Percentiles rank a stretch among this genome's conserved stretches.
Conservation (phyloP, 225 moss, liverwort and hornwort species). For the Physcomitrium patens region DNA sequence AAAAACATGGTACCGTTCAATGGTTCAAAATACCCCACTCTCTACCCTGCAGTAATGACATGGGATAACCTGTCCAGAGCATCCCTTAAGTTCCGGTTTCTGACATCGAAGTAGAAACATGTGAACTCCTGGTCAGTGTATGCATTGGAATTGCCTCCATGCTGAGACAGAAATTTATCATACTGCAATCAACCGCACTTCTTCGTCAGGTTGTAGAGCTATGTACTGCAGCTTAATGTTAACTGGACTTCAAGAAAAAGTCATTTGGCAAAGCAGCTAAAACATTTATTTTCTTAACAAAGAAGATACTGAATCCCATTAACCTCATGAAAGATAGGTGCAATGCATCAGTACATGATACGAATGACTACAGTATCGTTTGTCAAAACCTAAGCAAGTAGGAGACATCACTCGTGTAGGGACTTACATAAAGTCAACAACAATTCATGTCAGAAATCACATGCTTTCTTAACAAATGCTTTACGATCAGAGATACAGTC, state of each 20-base stretch:
- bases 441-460: conserved; percentile 2
- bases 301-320: conserved; percentile 4
- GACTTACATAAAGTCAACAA: conserved; percentile 1
- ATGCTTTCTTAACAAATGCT: background rate
- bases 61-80: conserved; percentile 54
- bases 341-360: background rate
- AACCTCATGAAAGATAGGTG: background rate
- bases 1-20: background rate
- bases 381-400: background rate
- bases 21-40: background rate
- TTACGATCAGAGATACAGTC: conserved; percentile 1
- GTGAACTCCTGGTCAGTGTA: conserved; percentile 68
- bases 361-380: background rate
- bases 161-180: conserved; percentile 50
- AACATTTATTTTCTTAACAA: background rate
- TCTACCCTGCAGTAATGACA: conserved; percentile 3
- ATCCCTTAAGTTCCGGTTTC: conserved; percentile 51
- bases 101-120: conserved; percentile 64
- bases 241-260: conserved; percentile 17
- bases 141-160: conserved; percentile 63
- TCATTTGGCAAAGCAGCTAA: conserved; percentile 9
- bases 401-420: background rate
- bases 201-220: conserved; percentile 19
- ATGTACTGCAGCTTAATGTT: conserved; percentile 5
- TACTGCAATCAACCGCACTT: conserved; percentile 48